A percentile compares a stretch with the other conserved stretches of the same genome.
Evolutionary conservation across 768 basidiomycete genomes (phyloP).

Genomic region (Xerocomellus dryophilus): DNA sequence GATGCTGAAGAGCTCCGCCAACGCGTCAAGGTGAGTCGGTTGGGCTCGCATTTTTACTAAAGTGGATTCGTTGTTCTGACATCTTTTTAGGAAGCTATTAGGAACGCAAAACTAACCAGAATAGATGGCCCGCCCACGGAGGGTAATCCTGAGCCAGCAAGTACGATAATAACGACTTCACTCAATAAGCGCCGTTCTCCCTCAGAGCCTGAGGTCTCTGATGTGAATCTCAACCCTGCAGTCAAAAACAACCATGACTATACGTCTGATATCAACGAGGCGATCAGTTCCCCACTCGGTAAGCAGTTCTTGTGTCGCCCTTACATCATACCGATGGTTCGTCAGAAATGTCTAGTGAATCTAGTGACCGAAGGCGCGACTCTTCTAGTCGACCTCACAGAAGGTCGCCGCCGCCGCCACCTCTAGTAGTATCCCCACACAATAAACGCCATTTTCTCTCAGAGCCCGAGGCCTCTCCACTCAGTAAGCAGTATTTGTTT

Average conservation of each 20-base stretch:
- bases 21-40: conserved; percentile 4
- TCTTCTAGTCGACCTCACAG: no score
- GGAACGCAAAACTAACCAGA: background rate
- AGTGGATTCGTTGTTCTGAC: background rate
- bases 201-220: background rate
- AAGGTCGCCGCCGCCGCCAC: no score
- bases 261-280: background rate
- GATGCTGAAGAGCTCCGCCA: conserved; percentile 2
- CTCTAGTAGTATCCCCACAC: no score
- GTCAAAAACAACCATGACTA: background rate
- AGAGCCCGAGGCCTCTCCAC: no score
- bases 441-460: no score
- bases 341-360: no score
- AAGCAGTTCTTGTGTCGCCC: background rate
- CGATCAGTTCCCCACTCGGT: conserved; percentile 4
- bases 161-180: background rate
- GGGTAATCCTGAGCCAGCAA: background rate
- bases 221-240: background rate
- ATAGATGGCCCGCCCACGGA: background rate
- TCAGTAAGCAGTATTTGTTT: no score
- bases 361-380: no score
- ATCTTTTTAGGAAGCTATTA: conserved; percentile 2
- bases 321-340: no score
- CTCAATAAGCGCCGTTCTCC: background rate
- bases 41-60: background rate